A percentile compares a stretch with the other conserved stretches of the same genome.
Conservation (phyloP, 1,284 basidiomycete species). For the Schizophyllum amplum region DNA sequence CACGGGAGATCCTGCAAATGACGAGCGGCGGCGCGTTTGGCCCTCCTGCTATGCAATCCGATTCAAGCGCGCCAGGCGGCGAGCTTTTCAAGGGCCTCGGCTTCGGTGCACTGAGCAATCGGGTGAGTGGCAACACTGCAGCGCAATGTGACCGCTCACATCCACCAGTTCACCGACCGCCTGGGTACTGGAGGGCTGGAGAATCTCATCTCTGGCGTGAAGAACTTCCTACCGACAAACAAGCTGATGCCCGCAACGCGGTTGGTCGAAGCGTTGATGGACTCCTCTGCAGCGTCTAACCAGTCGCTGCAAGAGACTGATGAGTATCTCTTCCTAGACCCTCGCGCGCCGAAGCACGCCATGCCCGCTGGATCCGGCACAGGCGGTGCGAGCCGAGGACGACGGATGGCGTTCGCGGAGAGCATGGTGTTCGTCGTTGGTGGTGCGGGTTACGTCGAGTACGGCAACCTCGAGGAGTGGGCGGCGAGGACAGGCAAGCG, state of each 20-base stretch:
- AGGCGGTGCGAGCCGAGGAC: no score
- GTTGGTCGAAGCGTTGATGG: slow-evolving; percentile 94
- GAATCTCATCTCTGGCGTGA: slow-evolving; percentile 94
- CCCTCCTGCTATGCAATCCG: slow-evolving; percentile 28
- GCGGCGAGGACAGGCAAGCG: slow-evolving; percentile 71
- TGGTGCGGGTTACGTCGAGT: slow-evolving; percentile 96
- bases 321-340: slow-evolving; percentile 93
- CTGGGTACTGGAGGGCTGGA: slow-evolving; percentile 93
- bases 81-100: slow-evolving; percentile 75
- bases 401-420: slow-evolving; percentile 82
- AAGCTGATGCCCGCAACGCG: slow-evolving; percentile 93
- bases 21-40: slow-evolving; percentile 57
- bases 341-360: slow-evolving; percentile 61
- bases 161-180: slow-evolving; percentile 76
- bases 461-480: slow-evolving; percentile 94
- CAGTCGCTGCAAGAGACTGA: slow-evolving; percentile 95
- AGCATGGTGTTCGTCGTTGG: slow-evolving; percentile 94
- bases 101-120: slow-evolving; percentile 90
- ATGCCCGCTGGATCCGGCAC: slow-evolving; percentile 43
- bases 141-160: neutral
- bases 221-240: slow-evolving; percentile 94
- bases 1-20: slow-evolving; percentile 89
- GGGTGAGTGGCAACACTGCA: slow-evolving; percentile 46
- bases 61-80: slow-evolving; percentile 54
- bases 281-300: slow-evolving; percentile 85